Evolutionary conservation across 345 rosid genomes (phyloP).

Genomic region (Melaleuca quinquenervia): DNA sequence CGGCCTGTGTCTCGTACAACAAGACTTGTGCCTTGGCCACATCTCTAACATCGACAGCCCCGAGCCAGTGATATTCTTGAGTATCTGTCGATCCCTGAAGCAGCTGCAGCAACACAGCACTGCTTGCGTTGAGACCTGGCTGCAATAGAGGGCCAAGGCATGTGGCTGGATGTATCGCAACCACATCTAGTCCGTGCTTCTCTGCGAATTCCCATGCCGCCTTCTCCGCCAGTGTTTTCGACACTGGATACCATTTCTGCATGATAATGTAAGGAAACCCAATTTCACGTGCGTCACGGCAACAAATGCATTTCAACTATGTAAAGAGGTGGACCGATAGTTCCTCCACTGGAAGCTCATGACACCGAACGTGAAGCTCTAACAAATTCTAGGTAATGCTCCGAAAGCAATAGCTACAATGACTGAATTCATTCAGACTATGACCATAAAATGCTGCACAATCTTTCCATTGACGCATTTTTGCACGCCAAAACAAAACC

Average conservation of each 20-base stretch:
- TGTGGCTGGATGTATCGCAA: slow-evolving; percentile 61
- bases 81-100: slow-evolving; percentile 52
- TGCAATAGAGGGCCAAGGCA: slow-evolving; percentile 72
- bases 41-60: slow-evolving; percentile 69
- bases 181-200: slow-evolving; percentile 52
- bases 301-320: background rate
- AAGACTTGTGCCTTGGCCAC: slow-evolving; percentile 59
- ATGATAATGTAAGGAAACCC: background rate
- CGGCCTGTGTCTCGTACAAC: slow-evolving; percentile 44
- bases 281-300: background rate
- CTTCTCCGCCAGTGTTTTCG: slow-evolving; percentile 80
- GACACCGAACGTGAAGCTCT: background rate
- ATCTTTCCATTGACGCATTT: background rate
- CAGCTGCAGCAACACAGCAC: slow-evolving; percentile 50
- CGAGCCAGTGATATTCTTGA: slow-evolving; percentile 74
- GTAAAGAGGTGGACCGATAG: background rate
- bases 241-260: slow-evolving; percentile 76
- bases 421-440: background rate
- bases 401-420: background rate
- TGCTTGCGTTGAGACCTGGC: slow-evolving; percentile 67
- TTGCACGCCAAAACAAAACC: background rate
- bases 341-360: background rate
- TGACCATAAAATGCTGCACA: background rate
- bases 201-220: slow-evolving; percentile 63
- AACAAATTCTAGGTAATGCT: background rate